These are phyloP conservation scores for Candida andamanensis DNA, from an alignment of 805 yeast genomes.

Conservation along the genomic window DNA sequence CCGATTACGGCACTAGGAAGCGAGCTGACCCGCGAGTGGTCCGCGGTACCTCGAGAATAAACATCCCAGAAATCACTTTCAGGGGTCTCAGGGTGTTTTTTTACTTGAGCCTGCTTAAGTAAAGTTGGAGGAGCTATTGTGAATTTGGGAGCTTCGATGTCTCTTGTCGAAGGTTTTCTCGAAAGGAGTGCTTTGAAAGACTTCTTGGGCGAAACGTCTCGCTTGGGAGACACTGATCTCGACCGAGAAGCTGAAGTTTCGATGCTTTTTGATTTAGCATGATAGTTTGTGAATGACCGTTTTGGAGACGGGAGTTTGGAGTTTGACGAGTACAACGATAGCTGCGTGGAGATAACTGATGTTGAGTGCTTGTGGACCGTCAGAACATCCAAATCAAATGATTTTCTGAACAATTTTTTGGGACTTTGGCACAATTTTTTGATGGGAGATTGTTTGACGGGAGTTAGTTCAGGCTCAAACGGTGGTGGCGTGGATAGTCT, in stretches of 20 bases:
- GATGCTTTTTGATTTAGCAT: background rate
- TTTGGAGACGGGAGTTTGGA: conserved; percentile 10
- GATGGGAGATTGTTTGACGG: conserved; percentile 24
- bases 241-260: background rate
- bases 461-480: conserved; percentile 1
- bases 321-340: conserved; percentile 19
- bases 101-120: conserved; percentile 15
- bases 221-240: background rate
- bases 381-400: conserved; percentile 9
- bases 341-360: conserved; percentile 22
- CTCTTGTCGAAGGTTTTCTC: conserved; percentile 1
- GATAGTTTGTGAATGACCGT: conserved; percentile 1
- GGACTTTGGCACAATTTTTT: conserved; percentile 25
- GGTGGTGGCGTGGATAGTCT: conserved; percentile 9
- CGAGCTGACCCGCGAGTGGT: conserved; percentile 36
- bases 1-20: conserved; percentile 57
- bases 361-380: conserved; percentile 21
- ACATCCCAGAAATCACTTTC: conserved; percentile 20
- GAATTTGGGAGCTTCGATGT: background rate
- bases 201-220: conserved; percentile 11
- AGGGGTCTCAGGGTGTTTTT: conserved; percentile 3
- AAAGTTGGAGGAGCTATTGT: conserved; percentile 12
- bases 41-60: conserved; percentile 24
- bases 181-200: conserved; percentile 9
- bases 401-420: conserved; percentile 18